Evolutionary conservation across 2,329 filamentous ascomycete genomes (phyloP).

Genomic region (Cladophialophora exuberans): DNA sequence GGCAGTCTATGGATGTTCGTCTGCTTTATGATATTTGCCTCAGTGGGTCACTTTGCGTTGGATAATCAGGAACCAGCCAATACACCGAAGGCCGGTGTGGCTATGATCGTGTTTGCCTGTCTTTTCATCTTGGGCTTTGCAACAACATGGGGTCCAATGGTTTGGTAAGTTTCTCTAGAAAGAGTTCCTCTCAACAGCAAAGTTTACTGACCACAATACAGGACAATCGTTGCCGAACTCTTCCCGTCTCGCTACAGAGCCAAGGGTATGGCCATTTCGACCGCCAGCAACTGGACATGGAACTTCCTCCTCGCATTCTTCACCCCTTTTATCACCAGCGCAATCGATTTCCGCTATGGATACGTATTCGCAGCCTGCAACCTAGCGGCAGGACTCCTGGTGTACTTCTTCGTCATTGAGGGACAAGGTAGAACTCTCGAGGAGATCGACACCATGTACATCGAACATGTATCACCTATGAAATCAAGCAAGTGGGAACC

Average conservation of each 20-base stretch:
- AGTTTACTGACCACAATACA: too few relatives aligned
- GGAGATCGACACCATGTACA: conserved; percentile 80
- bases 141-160: conserved; percentile 76
- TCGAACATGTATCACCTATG: conserved; percentile 66
- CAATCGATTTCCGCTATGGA: conserved; percentile 75
- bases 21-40: conserved; percentile 69
- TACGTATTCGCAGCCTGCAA: conserved; percentile 79
- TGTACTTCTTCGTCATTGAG: conserved; percentile 80
- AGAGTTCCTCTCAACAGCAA: too few relatives aligned
- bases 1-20: conserved; percentile 81
- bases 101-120: conserved; percentile 73
- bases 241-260: conserved; percentile 47
- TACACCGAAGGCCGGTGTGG: conserved; percentile 58
- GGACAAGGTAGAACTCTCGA: conserved; percentile 69
- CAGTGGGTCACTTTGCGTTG: conserved; percentile 54
- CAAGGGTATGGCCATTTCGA: conserved; percentile 43
- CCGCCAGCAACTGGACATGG: conserved; percentile 75
- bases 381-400: conserved; percentile 63
- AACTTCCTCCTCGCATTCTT: conserved; percentile 79
- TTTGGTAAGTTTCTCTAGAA: too few relatives aligned
- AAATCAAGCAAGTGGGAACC: conserved; percentile 26
- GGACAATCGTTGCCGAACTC: conserved; percentile 49
- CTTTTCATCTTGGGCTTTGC: conserved; percentile 81
- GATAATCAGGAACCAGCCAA: conserved; percentile 44
- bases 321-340: conserved; percentile 74